Evolutionary conservation across 2,329 filamentous ascomycete species (phyloP).

Genomic region (Ciborinia camelliae): DNA sequence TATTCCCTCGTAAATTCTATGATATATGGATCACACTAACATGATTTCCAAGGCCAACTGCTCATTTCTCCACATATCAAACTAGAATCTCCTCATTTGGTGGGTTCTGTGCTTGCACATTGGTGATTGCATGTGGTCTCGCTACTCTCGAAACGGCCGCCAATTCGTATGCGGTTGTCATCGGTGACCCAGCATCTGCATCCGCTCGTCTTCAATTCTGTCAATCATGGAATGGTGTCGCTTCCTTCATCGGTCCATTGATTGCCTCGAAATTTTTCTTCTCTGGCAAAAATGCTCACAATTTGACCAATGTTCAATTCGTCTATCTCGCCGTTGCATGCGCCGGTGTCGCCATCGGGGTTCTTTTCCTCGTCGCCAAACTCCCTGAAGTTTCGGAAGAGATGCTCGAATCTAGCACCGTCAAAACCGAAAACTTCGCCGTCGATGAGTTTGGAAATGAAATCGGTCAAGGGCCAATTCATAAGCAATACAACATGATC

Average conservation of each 20-base stretch:
- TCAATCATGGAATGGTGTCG: constrained; percentile 71
- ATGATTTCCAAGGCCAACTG: constrained; percentile 77
- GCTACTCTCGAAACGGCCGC: constrained; percentile 75
- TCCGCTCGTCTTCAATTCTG: constrained; percentile 72
- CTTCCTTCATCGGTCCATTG: constrained; percentile 68
- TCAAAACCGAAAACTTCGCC: constrained; percentile 32
- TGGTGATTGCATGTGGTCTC: constrained; percentile 74
- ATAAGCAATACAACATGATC: constrained; percentile 72
- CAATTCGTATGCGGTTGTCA: constrained; percentile 68
- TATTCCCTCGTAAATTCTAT: not conserved
- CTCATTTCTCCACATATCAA: constrained; percentile 58
- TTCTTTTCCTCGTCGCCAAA: constrained; percentile 64
- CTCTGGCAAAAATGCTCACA: constrained; percentile 50
- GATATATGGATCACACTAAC: not conserved
- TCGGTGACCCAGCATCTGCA: constrained; percentile 68
- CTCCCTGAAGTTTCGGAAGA: constrained; percentile 57
- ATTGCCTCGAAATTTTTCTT: constrained; percentile 77
- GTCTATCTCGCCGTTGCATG: constrained; percentile 77
- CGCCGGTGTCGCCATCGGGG: constrained; percentile 65
- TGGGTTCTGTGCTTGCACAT: constrained; percentile 71
- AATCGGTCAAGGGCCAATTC: constrained; percentile 50
- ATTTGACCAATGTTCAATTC: constrained; percentile 78
- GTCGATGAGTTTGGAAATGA: constrained; percentile 58
- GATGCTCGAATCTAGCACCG: constrained; percentile 33
- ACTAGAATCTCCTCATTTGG: constrained; percentile 60